Evolutionary conservation across 1,139 yeast genomes (phyloP).

Genomic region (Saccharomyces hybrid): DNA sequence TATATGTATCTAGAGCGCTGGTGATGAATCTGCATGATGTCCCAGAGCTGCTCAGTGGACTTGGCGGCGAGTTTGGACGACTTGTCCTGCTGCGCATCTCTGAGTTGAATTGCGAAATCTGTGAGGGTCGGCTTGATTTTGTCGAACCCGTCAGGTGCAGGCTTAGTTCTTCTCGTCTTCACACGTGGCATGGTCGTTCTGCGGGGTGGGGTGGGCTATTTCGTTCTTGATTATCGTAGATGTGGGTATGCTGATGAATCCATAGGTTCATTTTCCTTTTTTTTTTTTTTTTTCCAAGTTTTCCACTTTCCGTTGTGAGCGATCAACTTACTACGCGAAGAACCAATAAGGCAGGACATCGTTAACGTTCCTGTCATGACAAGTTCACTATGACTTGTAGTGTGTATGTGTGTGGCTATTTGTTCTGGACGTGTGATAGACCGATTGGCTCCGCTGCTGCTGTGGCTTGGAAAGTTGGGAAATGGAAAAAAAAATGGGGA

Average conservation of each 20-base stretch:
- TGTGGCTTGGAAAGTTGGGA: too few species aligned
- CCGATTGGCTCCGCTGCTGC: too few species aligned
- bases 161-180: constrained; percentile 15
- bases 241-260: not conserved
- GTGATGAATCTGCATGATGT: constrained; percentile 59
- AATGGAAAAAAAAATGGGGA: too few species aligned
- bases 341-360: too few species aligned
- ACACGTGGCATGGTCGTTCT: constrained; percentile 17
- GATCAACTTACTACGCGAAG: not conserved
- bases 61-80: constrained; percentile 22
- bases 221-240: not conserved
- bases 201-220: not conserved
- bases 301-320: not conserved
- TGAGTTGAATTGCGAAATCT: constrained; percentile 54
- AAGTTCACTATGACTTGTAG: too few species aligned
- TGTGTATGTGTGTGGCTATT: too few species aligned
- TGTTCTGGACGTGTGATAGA: too few species aligned
- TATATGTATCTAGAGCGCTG: too few species aligned
- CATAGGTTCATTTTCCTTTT: too few species aligned
- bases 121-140: too few species aligned
- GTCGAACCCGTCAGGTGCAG: constrained; percentile 66
- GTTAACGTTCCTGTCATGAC: not conserved
- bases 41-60: constrained; percentile 58
- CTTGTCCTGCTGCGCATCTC: constrained; percentile 43
- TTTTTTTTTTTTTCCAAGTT: not conserved